Evolutionary conservation across 805 yeast genomes (phyloP).

Genomic region (Suhomyces canberraensis): DNA sequence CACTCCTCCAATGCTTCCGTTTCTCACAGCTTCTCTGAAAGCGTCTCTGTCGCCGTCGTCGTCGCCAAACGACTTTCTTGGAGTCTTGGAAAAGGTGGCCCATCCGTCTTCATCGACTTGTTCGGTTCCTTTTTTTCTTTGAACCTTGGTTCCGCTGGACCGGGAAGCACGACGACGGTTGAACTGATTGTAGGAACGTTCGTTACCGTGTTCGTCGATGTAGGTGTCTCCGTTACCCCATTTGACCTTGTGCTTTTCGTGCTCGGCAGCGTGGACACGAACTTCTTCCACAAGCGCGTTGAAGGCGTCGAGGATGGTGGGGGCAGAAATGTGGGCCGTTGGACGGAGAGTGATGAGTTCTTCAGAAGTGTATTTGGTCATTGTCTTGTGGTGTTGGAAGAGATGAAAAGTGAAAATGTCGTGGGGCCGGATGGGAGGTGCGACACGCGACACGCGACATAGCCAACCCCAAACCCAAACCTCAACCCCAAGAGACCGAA

Average conservation of each 20-base stretch:
- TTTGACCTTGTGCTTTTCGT: slow-evolving; percentile 24
- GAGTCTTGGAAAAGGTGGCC: slow-evolving; percentile 57
- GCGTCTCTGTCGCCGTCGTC: slow-evolving; percentile 47
- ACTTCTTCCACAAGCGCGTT: slow-evolving; percentile 65
- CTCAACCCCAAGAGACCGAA: too few species aligned
- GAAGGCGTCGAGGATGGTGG: slow-evolving; percentile 63
- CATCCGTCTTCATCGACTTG: slow-evolving; percentile 78
- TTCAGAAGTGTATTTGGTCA: slow-evolving; percentile 67
- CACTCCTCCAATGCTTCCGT: slow-evolving; percentile 19
- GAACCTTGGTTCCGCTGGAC: slow-evolving; percentile 44
- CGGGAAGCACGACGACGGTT: slow-evolving; percentile 64
- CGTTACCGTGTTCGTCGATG: slow-evolving; percentile 44
- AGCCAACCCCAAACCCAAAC: too few species aligned
- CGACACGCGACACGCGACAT: too few species aligned
- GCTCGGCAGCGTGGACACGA: slow-evolving; percentile 43
- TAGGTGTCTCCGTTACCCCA: slow-evolving; percentile 43
- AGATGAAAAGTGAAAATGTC: too few species aligned
- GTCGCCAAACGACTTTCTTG: slow-evolving; percentile 48
- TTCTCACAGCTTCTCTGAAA: slow-evolving; percentile 47
- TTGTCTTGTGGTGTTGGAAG: slow-evolving; percentile 17
- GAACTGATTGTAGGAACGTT: slow-evolving; percentile 44
- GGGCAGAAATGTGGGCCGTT: slow-evolving; percentile 56
- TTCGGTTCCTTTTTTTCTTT: slow-evolving; percentile 53
- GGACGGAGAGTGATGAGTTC: slow-evolving; percentile 59
- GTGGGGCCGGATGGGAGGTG: too few species aligned